phyloP scores from a whole-genome alignment of 2,329 filamentous ascomycete species.

The Stagonosporopsis chrysanthemi region DNA sequence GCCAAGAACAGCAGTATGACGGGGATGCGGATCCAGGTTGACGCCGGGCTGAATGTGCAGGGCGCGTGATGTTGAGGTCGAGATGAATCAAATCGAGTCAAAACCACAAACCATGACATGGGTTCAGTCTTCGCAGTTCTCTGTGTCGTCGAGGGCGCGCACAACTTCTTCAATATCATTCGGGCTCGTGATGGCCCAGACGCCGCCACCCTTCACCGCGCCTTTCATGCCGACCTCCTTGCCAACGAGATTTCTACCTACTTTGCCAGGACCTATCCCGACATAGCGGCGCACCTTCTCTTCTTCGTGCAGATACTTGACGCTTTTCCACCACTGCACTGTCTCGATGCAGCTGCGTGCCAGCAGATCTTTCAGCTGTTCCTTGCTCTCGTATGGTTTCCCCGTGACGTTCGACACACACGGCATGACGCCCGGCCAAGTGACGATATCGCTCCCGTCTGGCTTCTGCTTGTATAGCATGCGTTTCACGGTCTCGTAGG shows the following conservation, averaged over 20 bases:
- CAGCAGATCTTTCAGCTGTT: conserved; percentile 79
- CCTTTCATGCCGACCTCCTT: conserved; percentile 94
- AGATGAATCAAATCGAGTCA: not conserved
- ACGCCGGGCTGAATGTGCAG: conserved; percentile 46
- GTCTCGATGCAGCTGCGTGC: conserved; percentile 88
- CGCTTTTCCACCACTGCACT: conserved; percentile 92
- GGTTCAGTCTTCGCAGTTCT: conserved; percentile 32
- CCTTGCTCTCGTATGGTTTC: conserved; percentile 74
- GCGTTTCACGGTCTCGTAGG: conserved; percentile 74
- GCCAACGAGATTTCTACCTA: conserved; percentile 89
- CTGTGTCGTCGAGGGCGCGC: conserved; percentile 56
- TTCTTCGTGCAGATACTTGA: conserved; percentile 86
- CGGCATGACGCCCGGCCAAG: conserved; percentile 76
- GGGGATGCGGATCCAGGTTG: conserved; percentile 55
- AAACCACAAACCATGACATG: not conserved
- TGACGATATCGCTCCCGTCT: conserved; percentile 70
- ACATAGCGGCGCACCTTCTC: conserved; percentile 84
- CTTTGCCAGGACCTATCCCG: conserved; percentile 91
- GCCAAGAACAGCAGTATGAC: conserved; percentile 63
- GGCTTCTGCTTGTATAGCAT: conserved; percentile 68
- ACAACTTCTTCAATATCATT: conserved; percentile 59
- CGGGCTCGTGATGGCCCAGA: conserved; percentile 89
- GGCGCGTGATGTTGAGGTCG: conserved; percentile 22
- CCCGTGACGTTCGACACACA: conserved; percentile 89
- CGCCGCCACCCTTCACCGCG: conserved; percentile 83